Percentiles rank a stretch among this genome's conserved stretches.
Conservation (phyloP, 306 rosid species). For the Psophocarpus tetragonolobus region DNA sequence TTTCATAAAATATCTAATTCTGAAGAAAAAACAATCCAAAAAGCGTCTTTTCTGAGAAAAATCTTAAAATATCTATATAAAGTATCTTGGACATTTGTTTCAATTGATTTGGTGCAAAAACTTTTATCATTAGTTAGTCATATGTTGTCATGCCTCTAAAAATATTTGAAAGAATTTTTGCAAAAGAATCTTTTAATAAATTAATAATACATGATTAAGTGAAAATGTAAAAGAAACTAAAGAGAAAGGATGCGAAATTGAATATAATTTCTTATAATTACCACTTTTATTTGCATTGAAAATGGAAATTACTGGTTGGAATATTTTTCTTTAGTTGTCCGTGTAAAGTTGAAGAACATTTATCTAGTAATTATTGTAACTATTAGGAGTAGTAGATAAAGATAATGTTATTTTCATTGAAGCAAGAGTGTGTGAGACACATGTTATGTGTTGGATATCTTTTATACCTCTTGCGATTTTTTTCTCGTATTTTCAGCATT, state of each 20-base stretch:
- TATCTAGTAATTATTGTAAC: neutral
- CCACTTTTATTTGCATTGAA: neutral
- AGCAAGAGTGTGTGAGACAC: constrained; percentile 7
- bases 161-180: neutral
- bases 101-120: neutral
- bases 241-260: neutral
- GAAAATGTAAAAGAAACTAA: neutral
- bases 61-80: neutral
- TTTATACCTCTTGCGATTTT: neutral
- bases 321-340: neutral
- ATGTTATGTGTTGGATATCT: neutral
- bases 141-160: neutral
- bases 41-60: neutral
- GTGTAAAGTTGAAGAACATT: neutral
- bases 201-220: neutral
- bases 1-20: neutral
- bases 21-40: neutral
- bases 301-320: neutral
- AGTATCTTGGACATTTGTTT: neutral
- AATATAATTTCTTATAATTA: neutral
- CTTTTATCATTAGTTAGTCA: neutral
- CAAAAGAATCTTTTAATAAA: neutral
- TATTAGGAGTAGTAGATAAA: neutral
- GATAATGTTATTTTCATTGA: constrained; percentile 2
- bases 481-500: neutral